Evolutionary conservation across 768 basidiomycete species (phyloP), one percentile per base, ranked within the genome.

Genomic region (Lentinus tigrinus): DNA sequence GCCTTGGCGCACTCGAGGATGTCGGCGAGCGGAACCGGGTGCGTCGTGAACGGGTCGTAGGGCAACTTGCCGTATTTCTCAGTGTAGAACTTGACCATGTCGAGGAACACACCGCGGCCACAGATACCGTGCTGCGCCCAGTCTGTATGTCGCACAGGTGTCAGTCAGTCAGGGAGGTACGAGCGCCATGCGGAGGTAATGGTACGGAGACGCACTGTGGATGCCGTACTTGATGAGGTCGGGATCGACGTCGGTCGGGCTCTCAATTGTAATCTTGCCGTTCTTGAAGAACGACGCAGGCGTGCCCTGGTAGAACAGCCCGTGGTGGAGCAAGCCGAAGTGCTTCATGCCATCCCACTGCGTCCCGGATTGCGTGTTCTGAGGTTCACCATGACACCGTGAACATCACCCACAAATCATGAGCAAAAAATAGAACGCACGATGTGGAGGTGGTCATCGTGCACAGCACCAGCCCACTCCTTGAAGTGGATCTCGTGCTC

Each of bases 111-210:
- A 19, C 85, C 87, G 3, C 87, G 80, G 1, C 87, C 85, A 52
- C 84, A 85, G 43, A 88, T 87, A 0, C 87, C 86, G 64, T 87
- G 87, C 19, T 77, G 78, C 1, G 87, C 83, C 87, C 85, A 88
- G 65, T 88, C 87, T 88, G 47, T 31, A 11, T 1, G 11, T 31
- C 6, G 31, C 31, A 11, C 31, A 31, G 7, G 11, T 31, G 31
- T 31, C 7, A 31, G 10, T 27, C 42, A 47, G 24, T 23, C 17
- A 23, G 14, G n/a, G 10, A 36, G 3, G 11, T 23, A 24, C 24
- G 16, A 21, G 26, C 3, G n/a, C n/a, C n/a, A n/a, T n/a, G n/a
- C n/a, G n/a, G n/a, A n/a, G n/a, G n/a, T n/a, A n/a, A n/a, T n/a
- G n/a, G n/a, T 26, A 31, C 34, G 46, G 34, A n/a, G 37, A 74